Conservation (phyloP, 257 asterid species). For the Solanum medicagineum region DNA sequence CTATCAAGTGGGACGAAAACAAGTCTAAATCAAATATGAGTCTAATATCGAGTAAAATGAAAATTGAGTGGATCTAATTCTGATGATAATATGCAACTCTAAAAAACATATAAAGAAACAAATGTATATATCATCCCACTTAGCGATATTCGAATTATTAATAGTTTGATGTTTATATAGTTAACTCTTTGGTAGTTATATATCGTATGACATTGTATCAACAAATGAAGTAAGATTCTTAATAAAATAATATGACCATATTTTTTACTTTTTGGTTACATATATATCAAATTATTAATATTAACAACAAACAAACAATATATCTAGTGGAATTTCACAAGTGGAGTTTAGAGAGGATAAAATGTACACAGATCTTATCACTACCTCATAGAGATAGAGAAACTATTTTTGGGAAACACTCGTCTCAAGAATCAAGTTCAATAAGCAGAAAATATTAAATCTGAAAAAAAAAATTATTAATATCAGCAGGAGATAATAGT, state of each 20-base stretch:
- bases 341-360: accelerated
- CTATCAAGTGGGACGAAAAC: not conserved
- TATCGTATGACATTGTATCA: not conserved
- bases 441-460: no score
- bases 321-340: no score
- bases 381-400: no score
- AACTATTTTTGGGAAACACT: no score
- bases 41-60: no score
- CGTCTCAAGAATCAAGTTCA: no score
- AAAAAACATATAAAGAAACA: not conserved
- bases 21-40: not conserved
- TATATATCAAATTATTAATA: not conserved
- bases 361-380: no score
- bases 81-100: no score
- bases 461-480: no score
- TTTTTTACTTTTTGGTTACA: not conserved
- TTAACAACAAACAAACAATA: no score
- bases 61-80: no score
- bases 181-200: not conserved
- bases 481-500: not conserved
- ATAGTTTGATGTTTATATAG: not conserved
- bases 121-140: not conserved
- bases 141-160: not conserved
- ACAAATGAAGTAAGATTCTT: no score
- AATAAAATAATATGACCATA: not conserved